Evolutionary conservation across 805 yeast species (phyloP).

Genomic region (Candida broadrunensis): DNA sequence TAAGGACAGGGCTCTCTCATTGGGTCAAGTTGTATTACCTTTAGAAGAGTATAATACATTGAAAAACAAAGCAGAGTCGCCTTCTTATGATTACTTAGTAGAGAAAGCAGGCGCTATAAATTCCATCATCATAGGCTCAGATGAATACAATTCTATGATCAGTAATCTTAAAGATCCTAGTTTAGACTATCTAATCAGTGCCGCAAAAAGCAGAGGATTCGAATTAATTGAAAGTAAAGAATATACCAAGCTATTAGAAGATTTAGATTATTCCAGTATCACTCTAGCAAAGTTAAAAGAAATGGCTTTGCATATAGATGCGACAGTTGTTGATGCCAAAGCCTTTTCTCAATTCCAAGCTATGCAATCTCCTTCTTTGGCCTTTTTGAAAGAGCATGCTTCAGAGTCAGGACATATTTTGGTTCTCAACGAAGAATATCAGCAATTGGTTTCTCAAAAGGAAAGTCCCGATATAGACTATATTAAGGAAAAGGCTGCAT

Average conservation of each 20-base stretch:
- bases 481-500: constrained; percentile 10
- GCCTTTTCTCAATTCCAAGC: constrained; percentile 10
- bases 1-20: constrained; percentile 13
- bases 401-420: constrained; percentile 13
- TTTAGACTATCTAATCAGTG: not conserved
- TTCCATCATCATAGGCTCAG: not conserved
- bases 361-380: constrained; percentile 22
- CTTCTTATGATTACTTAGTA: constrained; percentile 17
- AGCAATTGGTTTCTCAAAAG: constrained; percentile 6
- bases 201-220: constrained; percentile 18
- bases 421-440: constrained; percentile 8
- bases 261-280: constrained; percentile 6
- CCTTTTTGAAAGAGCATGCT: constrained; percentile 31
- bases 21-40: constrained; percentile 12
- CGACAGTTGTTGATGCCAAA: constrained; percentile 9
- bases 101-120: constrained; percentile 15
- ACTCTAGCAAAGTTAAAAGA: not conserved
- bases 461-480: constrained; percentile 13
- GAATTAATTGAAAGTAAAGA: constrained; percentile 2
- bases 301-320: constrained; percentile 1
- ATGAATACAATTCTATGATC: not conserved
- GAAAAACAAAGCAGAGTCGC: constrained; percentile 10
- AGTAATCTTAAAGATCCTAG: not conserved
- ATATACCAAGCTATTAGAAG: constrained; percentile 9
- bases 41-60: constrained; percentile 10